Base-by-base conservation (phyloP, 805 yeast species). In the Saccharomycopsis microspora region DNA sequence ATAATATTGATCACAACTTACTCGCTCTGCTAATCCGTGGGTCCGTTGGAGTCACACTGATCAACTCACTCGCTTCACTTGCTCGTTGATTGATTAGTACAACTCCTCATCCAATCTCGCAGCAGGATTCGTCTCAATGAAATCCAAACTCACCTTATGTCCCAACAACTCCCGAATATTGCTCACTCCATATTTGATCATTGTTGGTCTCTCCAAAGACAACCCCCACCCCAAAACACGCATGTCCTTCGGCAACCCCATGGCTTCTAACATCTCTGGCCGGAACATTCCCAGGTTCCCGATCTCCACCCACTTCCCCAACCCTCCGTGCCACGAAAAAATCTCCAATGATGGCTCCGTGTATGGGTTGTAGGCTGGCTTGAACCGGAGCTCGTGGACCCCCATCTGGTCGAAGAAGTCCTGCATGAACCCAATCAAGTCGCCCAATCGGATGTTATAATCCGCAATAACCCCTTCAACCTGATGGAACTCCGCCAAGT, bases 261-360 rank as follows among this genome's bases (percentile, higher is more conserved):
- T 90, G 41, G 96, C 71, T 70, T 88, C 96, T 64, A 94, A 75
- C 99, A 93, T 93, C 70, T 93, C 99, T 9, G 99, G 98, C 70
- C 99, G 82, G 76, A 93, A 93, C 96, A 93, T 84, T 66, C 99
- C 99, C 19, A 97, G 88, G 74, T 93, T 93, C 66, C 99, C 99
- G 60, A 93, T 90, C 73, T 93, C 99, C 54, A 93, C 98, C 98
- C 98, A 94, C 66, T 87, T 93, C 58, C 75, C 81, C 59, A 93
- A 75, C 44, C 96, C 96, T 58, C 79, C 81, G 69, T 93, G 99
- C 84, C 86, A 93, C 44, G 97, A 93, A 66, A 83, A 93, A 57
- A 93, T 93, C 72, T 93, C 99, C 78, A 93, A 77, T 5, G 96
- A 85, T 50, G 99, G 99, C 69, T 93, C 99, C 50, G 99, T 93